Conservation (phyloP, 768 basidiomycete species). For the Tricholoma sp. region DNA sequence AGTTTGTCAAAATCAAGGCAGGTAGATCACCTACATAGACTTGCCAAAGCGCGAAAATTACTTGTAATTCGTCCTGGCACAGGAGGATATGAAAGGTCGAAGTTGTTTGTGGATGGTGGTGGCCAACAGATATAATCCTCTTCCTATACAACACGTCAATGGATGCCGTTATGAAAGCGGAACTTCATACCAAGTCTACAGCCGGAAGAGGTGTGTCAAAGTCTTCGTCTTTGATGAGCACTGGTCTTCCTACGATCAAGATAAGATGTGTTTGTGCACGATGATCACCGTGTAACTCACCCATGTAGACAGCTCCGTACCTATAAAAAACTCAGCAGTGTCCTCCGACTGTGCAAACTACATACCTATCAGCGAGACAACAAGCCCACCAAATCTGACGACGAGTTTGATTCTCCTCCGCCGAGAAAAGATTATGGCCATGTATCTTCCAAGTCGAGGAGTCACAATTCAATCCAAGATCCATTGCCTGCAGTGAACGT, state of each 20-base stretch:
- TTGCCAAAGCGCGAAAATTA: constrained; percentile 50
- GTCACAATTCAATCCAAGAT: constrained; percentile 77
- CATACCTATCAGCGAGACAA: constrained; percentile 63
- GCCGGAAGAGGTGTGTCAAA: constrained; percentile 63
- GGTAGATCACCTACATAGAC: constrained; percentile 44
- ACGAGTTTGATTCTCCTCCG: constrained; percentile 63
- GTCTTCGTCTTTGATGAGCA: constrained; percentile 62
- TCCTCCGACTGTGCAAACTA: not conserved
- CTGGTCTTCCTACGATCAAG: constrained; percentile 50
- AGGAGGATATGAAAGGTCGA: constrained; percentile 39
- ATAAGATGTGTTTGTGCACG: constrained; percentile 5
- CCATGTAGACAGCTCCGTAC: constrained; percentile 73
- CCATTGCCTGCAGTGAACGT: constrained; percentile 51
- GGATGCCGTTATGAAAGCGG: constrained; percentile 1
- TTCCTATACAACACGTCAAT: constrained; percentile 33
- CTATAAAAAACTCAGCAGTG: constrained; percentile 26
- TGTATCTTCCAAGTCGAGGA: constrained; percentile 69
- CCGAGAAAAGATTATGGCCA: constrained; percentile 54
- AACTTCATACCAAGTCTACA: constrained; percentile 39
- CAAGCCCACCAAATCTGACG: constrained; percentile 82
- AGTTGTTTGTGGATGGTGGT: constrained; percentile 33
- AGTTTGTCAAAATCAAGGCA: not conserved
- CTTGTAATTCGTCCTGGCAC: constrained; percentile 45
- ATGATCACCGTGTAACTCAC: constrained; percentile 26
- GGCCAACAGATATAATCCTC: constrained; percentile 57